A percentile compares a stretch with the other conserved stretches of the same genome.
Conservation (phyloP, 331 rosid species). For the Spiraea crenata region DNA sequence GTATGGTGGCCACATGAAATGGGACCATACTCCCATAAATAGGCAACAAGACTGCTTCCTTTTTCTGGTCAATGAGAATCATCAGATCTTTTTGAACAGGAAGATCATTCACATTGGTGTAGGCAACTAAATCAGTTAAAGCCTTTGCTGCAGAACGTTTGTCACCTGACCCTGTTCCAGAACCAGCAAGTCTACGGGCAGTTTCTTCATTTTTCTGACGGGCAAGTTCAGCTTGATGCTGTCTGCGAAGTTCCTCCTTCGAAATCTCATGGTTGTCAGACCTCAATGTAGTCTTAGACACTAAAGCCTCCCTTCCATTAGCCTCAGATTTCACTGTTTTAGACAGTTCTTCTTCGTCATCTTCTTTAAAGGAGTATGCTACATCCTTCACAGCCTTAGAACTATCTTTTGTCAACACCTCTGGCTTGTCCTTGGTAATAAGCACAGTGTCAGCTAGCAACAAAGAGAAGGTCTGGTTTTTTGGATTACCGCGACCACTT, state of each 20-base stretch:
- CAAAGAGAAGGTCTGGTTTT: slow-evolving; percentile 41
- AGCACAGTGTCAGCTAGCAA: slow-evolving; percentile 53
- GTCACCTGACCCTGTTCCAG: slow-evolving; percentile 37
- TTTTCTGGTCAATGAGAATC: slow-evolving; percentile 54
- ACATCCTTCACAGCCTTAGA: slow-evolving; percentile 44
- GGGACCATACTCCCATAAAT: slow-evolving; percentile 56
- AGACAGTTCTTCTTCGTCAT: slow-evolving; percentile 35
- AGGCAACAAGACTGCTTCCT: slow-evolving; percentile 49
- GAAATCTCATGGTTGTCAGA: slow-evolving; percentile 53
- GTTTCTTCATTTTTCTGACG: slow-evolving; percentile 58
- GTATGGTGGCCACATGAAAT: slow-evolving; percentile 49
- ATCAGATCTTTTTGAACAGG: slow-evolving; percentile 41
- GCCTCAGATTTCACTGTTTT: slow-evolving; percentile 23
- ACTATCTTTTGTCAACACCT: slow-evolving; percentile 36
- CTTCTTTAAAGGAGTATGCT: slow-evolving; percentile 54
- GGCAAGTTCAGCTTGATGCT: slow-evolving; percentile 57
- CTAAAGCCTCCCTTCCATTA: slow-evolving; percentile 34
- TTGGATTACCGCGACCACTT: slow-evolving; percentile 23
- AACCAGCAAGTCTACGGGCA: slow-evolving; percentile 55
- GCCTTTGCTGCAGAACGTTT: slow-evolving; percentile 37
- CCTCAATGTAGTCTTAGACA: slow-evolving; percentile 47
- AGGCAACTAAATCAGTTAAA: slow-evolving; percentile 39
- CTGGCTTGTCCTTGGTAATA: slow-evolving; percentile 39
- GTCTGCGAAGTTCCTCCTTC: slow-evolving; percentile 55
- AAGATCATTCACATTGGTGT: slow-evolving; percentile 49